Evolutionary conservation across 2,329 filamentous ascomycete genomes (phyloP).

Genomic region (Epichloe sp.): DNA sequence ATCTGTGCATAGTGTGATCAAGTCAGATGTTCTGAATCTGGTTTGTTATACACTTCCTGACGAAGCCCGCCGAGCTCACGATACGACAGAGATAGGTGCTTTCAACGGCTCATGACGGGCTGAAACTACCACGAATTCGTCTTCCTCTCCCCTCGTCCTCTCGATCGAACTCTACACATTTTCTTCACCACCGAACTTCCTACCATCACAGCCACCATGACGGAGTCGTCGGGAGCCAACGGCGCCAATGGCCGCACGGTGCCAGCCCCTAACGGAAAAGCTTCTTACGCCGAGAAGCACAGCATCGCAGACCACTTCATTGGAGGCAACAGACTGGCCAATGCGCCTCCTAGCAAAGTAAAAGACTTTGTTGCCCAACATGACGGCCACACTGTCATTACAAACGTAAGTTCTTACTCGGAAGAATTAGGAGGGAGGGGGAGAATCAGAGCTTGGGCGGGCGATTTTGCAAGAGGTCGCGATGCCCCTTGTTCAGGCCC

Average conservation of each 20-base stretch:
- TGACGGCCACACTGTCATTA: conserved; percentile 95
- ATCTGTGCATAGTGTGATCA: background rate
- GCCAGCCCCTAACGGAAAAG: conserved; percentile 41
- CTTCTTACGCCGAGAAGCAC: conserved; percentile 67
- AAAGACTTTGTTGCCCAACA: conserved; percentile 90
- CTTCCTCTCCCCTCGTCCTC: background rate
- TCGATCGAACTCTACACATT: background rate
- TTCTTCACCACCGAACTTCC: background rate
- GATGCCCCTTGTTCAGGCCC: background rate
- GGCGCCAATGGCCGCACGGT: conserved; percentile 35
- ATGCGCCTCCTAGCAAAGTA: conserved; percentile 71
- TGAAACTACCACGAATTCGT: background rate
- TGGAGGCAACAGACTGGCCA: conserved; percentile 77
- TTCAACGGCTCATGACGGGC: conserved; percentile 1
- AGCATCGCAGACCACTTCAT: conserved; percentile 88
- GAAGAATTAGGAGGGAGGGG: background rate
- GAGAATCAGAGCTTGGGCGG: background rate
- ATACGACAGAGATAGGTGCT: background rate
- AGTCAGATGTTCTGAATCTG: conserved; percentile 1
- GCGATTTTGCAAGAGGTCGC: background rate
- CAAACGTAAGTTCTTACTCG: conserved; percentile 55
- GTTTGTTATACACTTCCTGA: background rate
- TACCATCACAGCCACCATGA: conserved; percentile 26
- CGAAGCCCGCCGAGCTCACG: conserved; percentile 1
- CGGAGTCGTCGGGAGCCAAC: conserved; percentile 28